phyloP scores from a whole-genome alignment of 805 yeast genomes.

The Saccharomyces cerevisiae region DNA sequence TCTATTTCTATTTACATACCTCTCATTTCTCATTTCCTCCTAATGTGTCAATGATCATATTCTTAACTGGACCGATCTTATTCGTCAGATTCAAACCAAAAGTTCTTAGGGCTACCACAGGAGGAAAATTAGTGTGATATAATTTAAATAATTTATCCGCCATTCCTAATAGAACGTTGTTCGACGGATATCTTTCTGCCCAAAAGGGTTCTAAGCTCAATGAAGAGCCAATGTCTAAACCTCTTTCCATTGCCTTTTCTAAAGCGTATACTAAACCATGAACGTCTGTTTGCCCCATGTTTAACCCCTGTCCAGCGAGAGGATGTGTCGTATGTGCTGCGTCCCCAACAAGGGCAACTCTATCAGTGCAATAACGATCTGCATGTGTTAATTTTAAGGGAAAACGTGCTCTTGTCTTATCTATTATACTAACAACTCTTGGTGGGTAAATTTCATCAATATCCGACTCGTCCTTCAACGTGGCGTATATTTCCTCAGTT shows the following conservation, averaged over 20 bases:
- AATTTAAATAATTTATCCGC: constrained; percentile 89
- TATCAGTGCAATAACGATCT: constrained; percentile 73
- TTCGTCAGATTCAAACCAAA: constrained; percentile 69
- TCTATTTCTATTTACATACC: background rate
- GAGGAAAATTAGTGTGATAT: constrained; percentile 63
- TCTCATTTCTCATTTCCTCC: constrained; percentile 23
- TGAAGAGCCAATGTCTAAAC: constrained; percentile 79
- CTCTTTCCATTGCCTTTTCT: constrained; percentile 63
- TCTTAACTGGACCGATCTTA: constrained; percentile 55
- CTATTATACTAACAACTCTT: constrained; percentile 49
- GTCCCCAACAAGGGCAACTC: constrained; percentile 93
- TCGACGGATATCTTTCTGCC: constrained; percentile 70
- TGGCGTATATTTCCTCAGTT: constrained; percentile 26
- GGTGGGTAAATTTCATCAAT: constrained; percentile 61
- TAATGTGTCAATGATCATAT: constrained; percentile 53
- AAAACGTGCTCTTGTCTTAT: constrained; percentile 71
- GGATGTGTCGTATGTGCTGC: constrained; percentile 98
- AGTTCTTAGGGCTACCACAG: constrained; percentile 67
- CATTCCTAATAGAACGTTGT: constrained; percentile 74
- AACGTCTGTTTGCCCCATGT: constrained; percentile 95
- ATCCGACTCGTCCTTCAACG: constrained; percentile 33
- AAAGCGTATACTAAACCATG: constrained; percentile 58
- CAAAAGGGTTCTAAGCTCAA: constrained; percentile 81
- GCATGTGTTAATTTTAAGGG: constrained; percentile 87
- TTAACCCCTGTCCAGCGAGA: constrained; percentile 93